Evolutionary conservation across 257 asterid genomes (phyloP).

Genomic region (Linderniella brevidens): DNA sequence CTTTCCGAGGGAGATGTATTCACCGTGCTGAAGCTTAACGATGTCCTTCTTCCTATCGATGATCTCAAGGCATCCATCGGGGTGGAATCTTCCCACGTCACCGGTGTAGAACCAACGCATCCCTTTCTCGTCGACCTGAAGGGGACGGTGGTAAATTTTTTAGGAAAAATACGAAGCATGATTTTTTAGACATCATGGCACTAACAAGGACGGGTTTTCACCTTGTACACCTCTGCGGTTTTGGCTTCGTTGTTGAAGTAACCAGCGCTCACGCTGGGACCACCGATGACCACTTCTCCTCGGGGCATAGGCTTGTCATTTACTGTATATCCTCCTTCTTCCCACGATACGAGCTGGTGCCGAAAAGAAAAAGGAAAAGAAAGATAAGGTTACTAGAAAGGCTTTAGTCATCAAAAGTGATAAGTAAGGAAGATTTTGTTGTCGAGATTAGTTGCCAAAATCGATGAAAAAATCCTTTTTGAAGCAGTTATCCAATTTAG

Average conservation of each 20-base stretch:
- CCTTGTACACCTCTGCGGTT: slow-evolving; percentile 86
- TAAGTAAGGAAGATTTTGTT: background rate
- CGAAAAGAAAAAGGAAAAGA: background rate
- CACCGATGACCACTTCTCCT: slow-evolving; percentile 88
- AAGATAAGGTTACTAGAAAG: no score
- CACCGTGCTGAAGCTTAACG: slow-evolving; percentile 95
- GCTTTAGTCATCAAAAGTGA: no score
- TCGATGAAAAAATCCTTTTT: no score
- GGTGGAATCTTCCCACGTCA: slow-evolving; percentile 77
- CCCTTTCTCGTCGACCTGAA: slow-evolving; percentile 71
- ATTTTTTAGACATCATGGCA: no score
- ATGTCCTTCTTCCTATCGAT: slow-evolving; percentile 93
- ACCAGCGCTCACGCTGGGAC: slow-evolving; percentile 86
- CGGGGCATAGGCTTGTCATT: slow-evolving; percentile 75
- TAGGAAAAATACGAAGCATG: background rate
- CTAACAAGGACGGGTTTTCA: slow-evolving; percentile 10
- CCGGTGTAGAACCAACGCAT: slow-evolving; percentile 92
- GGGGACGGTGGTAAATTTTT: slow-evolving; percentile 4
- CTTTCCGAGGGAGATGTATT: slow-evolving; percentile 94
- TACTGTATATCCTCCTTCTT: slow-evolving; percentile 74
- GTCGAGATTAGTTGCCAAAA: background rate
- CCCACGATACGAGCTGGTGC: slow-evolving; percentile 80
- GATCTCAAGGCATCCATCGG: slow-evolving; percentile 90
- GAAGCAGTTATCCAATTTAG: no score
- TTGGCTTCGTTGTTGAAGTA: slow-evolving; percentile 83